Evolutionary conservation across 176 grass and related monocot species (phyloP), one percentile per base, ranked within the genome.

Genomic region (Carex pumila): DNA sequence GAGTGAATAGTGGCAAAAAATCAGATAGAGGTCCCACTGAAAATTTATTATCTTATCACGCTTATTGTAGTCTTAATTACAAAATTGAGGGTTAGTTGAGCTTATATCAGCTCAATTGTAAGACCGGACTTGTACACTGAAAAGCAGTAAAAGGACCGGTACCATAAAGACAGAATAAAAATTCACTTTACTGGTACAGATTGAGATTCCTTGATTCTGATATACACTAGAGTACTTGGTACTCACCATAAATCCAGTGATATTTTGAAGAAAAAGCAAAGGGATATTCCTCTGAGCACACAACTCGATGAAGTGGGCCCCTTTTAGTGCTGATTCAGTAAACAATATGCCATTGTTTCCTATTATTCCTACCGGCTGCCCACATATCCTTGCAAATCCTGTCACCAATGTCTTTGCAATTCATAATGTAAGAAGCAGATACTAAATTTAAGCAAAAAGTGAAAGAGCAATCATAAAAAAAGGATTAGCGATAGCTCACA

Each of bases 181-280:
- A 72, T 49, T 19, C 41, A 21, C 18, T 50, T 73, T 73, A 73
- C 70, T 22, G 10, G 70, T 73, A 21, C 15, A 72, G 17, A 55
- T 76, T 55, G 10, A 25, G 12, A 31, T 31, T 7, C 4, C 72
- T 73, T 55, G 21, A 53, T 76, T 54, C 21, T 31, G 12, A 76
- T 22, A 29, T 76, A 76, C 12, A 47, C 55, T 25, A 25, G 32
- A 59, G 36, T 61, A 39, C n/a, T 52, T 54, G 17, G 21, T 54
- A 1, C 63, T 85, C 90, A 98, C 95, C 95, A 98, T 98, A 86
- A 98, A 98, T 31, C 95, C 95, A 88, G 95, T 92, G 83, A 98
- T 98, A 85, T 98, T 98, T 85, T 98, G 95, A 90, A 95, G 95
- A 83, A 98, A 98, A 75, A 98, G 95, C 85, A 98, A 92, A 92